phyloP scores from a whole-genome alignment of 2,329 filamentous ascomycete species.

The Pseudopithomyces chartarum region DNA sequence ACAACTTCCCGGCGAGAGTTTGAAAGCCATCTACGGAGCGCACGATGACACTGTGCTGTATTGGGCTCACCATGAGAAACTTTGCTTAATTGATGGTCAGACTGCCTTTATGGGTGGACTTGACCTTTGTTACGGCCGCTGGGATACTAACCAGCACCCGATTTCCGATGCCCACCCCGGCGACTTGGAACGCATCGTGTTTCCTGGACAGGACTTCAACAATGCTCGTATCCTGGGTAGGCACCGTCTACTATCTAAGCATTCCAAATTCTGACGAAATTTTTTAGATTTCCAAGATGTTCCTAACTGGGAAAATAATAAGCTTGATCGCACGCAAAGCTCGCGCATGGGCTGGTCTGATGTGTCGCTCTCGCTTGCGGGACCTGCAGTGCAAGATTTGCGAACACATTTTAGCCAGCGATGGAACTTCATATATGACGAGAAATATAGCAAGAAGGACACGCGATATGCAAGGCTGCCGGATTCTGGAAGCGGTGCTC shows the following conservation, averaged over 20 bases:
- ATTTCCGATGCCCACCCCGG: constrained; percentile 84
- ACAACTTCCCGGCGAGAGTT: constrained; percentile 71
- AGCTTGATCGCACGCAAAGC: constrained; percentile 77
- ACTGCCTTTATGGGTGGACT: constrained; percentile 90
- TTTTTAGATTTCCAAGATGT: constrained; percentile 71
- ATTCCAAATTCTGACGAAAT: constrained; percentile 16
- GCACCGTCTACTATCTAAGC: not conserved
- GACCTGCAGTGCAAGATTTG: constrained; percentile 76
- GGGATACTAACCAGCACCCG: constrained; percentile 84
- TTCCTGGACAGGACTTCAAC: constrained; percentile 92
- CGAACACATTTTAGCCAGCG: constrained; percentile 79
- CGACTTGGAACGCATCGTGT: constrained; percentile 75
- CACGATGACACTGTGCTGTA: constrained; percentile 81
- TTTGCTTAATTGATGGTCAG: constrained; percentile 78
- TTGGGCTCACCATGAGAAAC: constrained; percentile 94
- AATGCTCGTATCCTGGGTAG: constrained; percentile 79
- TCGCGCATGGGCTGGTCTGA: constrained; percentile 95
- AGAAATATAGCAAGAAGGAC: constrained; percentile 73
- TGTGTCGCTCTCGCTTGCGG: constrained; percentile 75
- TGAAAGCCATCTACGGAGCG: constrained; percentile 82
- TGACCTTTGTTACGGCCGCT: constrained; percentile 84
- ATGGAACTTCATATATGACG: constrained; percentile 89
- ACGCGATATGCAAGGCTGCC: constrained; percentile 51
- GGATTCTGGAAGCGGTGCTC: constrained; percentile 35
- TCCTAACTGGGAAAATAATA: constrained; percentile 80